phyloP scores from a whole-genome alignment of 352 stramenopile species.

The Plasmopara viticola region DNA sequence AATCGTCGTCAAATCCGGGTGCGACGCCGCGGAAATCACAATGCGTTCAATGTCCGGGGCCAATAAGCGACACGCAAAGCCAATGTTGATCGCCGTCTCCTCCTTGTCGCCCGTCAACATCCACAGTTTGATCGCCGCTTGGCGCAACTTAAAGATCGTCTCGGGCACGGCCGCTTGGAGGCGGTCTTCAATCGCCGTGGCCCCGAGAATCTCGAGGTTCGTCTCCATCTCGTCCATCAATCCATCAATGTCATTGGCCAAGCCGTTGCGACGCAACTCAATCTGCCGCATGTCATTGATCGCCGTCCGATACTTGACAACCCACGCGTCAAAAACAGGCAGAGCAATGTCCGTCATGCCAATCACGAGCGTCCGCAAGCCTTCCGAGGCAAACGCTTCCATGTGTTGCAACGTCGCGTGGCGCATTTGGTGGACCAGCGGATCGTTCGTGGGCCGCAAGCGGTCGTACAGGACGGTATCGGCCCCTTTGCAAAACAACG shows the following conservation, averaged over 20 bases:
- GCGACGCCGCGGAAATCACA: slow-evolving; percentile 74
- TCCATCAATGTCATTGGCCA: slow-evolving; percentile 73
- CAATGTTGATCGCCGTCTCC: slow-evolving; percentile 95
- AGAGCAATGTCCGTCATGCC: slow-evolving; percentile 52
- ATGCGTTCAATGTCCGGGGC: slow-evolving; percentile 90
- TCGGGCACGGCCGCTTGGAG: slow-evolving; percentile 89
- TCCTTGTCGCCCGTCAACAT: slow-evolving; percentile 94
- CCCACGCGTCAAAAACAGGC: slow-evolving; percentile 58
- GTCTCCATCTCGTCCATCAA: slow-evolving; percentile 86
- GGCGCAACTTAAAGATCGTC: slow-evolving; percentile 87
- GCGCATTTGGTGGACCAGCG: slow-evolving; percentile 40
- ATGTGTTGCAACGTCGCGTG: slow-evolving; percentile 79
- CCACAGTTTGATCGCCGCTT: slow-evolving; percentile 93
- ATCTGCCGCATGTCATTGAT: slow-evolving; percentile 87
- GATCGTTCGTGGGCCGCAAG: slow-evolving; percentile 42
- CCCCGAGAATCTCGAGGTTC: slow-evolving; percentile 82
- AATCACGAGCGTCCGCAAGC: slow-evolving; percentile 88
- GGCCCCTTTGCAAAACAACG: slow-evolving; percentile 83
- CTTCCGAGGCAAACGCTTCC: slow-evolving; percentile 84
- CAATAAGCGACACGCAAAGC: slow-evolving; percentile 87
- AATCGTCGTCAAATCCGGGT: slow-evolving; percentile 60
- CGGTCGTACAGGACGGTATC: slow-evolving; percentile 89
- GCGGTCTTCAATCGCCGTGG: slow-evolving; percentile 93
- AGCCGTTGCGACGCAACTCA: slow-evolving; percentile 59
- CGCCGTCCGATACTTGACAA: slow-evolving; percentile 56